Percentiles rank a stretch among this genome's conserved stretches.
Conservation (phyloP, 345 rosid species). For the Nasturtium officinale region DNA sequence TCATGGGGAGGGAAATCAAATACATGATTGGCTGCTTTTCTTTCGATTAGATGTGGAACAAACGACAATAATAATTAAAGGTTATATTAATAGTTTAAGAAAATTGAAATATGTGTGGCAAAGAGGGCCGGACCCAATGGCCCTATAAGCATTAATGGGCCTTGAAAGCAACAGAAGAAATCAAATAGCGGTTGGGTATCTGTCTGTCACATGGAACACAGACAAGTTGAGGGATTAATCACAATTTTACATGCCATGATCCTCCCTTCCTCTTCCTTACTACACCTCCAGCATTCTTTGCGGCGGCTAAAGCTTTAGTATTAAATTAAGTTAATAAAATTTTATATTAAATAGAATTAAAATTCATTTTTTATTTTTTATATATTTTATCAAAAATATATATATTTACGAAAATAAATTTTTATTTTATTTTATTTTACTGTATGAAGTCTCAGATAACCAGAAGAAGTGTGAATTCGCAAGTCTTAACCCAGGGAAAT, state of each 20-base stretch:
- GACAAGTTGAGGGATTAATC: constrained; percentile 11
- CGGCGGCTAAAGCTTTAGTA: constrained; percentile 51
- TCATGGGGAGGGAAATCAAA: constrained; percentile 5
- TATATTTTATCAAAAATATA: no score
- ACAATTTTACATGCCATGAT: constrained; percentile 39
- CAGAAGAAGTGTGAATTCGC: constrained; percentile 72
- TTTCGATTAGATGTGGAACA: constrained; percentile 6
- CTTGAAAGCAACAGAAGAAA: constrained; percentile 31
- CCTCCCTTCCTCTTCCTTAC: constrained; percentile 14
- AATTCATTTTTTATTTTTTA: no score
- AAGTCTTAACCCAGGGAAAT: constrained; percentile 51
- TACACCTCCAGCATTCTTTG: constrained; percentile 30
- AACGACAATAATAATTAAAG: constrained; percentile 23
- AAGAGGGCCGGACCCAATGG: constrained; percentile 28
- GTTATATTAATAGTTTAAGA: not conserved
- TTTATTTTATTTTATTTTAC: no score
- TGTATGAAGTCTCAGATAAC: no score
- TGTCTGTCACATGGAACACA: constrained; percentile 32
- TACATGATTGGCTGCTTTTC: constrained; percentile 10
- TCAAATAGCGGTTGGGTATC: constrained; percentile 29
- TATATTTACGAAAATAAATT: no score
- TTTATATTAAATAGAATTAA: no score
- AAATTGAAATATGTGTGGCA: constrained; percentile 5
- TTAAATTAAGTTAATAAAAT: no score
- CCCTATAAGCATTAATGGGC: constrained; percentile 37